These are phyloP conservation scores for Coelastrella sp. DNA, from an alignment of 139 green algal genomes.

Conservation along the genomic window DNA sequence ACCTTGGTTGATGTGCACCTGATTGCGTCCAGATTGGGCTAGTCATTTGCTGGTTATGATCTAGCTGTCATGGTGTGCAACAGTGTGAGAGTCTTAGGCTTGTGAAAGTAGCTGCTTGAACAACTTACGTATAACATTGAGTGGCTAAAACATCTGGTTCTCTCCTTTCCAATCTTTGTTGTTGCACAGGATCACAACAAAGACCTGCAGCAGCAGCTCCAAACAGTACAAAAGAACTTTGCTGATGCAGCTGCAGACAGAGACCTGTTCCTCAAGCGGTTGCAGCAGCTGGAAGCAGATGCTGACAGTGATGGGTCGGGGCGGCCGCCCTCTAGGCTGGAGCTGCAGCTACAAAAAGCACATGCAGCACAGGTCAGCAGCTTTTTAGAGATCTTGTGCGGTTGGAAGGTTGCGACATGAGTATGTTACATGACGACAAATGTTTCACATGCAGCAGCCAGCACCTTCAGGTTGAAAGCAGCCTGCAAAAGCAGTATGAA, in stretches of 20 bases:
- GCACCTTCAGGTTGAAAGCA: no score
- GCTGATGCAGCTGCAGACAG: conserved; percentile 20
- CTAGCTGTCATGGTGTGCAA: no score
- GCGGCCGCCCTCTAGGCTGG: conserved; percentile 1
- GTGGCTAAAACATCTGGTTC: not conserved
- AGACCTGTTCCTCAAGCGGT: conserved; percentile 36
- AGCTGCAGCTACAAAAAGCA: conserved; percentile 24
- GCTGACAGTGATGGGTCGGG: not conserved
- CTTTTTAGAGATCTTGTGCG: not conserved
- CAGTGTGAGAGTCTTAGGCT: no score
- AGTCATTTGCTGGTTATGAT: no score
- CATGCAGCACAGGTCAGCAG: conserved; percentile 16
- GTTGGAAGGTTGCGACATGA: not conserved
- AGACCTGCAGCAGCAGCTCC: conserved; percentile 26
- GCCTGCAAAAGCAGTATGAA: no score
- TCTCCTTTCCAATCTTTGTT: not conserved
- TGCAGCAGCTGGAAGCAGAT: conserved; percentile 44
- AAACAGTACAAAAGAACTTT: not conserved
- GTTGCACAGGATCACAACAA: not conserved
- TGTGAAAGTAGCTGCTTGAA: no score
- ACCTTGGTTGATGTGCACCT: no score
- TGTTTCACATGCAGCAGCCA: not conserved
- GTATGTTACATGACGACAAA: no score
- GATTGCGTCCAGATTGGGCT: no score
- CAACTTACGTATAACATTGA: no score